These are phyloP conservation scores for Scheffersomyces segobiensis DNA, from an alignment of 1,139 yeast species.

Conservation along the genomic window DNA sequence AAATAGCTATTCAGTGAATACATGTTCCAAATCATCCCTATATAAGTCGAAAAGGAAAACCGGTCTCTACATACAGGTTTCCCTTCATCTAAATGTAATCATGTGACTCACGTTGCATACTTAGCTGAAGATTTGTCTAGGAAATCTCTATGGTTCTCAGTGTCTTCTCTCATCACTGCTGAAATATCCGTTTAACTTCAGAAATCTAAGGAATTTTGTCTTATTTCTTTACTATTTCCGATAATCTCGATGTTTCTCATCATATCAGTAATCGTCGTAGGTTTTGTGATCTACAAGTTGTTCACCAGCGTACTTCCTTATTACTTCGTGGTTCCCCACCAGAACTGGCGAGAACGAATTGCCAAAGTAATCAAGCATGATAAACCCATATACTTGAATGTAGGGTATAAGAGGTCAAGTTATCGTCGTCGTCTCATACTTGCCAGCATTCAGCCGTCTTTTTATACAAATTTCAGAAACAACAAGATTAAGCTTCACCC, in stretches of 20 bases:
- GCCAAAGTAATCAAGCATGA: conserved; percentile 32
- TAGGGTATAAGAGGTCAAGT: conserved; percentile 43
- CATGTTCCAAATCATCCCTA: no score
- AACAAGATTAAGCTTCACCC: conserved; percentile 40
- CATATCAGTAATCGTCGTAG: conserved; percentile 8
- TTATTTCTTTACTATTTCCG: neutral
- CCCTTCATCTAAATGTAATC: no score
- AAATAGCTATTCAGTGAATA: no score
- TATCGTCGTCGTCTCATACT: conserved; percentile 55
- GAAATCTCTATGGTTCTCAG: neutral
- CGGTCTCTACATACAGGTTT: no score
- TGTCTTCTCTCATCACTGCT: neutral
- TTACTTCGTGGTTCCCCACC: conserved; percentile 46
- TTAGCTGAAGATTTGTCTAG: neutral
- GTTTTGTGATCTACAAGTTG: conserved; percentile 16
- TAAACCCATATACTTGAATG: conserved; percentile 37
- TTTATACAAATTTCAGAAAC: conserved; percentile 44
- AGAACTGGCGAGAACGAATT: conserved; percentile 44
- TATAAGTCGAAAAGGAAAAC: no score
- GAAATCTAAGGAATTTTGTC: neutral
- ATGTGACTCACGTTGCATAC: neutral
- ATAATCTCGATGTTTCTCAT: neutral
- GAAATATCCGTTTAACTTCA: neutral
- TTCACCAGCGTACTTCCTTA: conserved; percentile 32
- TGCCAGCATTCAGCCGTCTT: conserved; percentile 50